A percentile compares a stretch with the other conserved stretches of the same genome.
Evolutionary conservation across 495 filamentous ascomycete species (phyloP).

Genomic region (Penicillium egyptiacum): DNA sequence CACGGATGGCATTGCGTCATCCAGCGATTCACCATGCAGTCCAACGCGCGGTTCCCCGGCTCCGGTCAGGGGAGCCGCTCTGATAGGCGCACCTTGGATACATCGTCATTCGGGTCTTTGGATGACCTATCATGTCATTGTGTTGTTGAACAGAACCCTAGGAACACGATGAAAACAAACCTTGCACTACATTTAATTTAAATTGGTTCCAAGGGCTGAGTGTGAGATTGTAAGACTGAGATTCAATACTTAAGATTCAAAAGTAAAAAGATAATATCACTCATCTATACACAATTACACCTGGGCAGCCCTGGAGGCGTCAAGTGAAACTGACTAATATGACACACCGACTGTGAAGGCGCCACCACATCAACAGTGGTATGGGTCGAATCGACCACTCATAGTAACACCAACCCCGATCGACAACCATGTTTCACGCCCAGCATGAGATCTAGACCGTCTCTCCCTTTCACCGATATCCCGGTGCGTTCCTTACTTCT

Average conservation of each 20-base stretch:
- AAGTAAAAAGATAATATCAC: neutral
- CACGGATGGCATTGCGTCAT: neutral
- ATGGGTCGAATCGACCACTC: conserved; percentile 5
- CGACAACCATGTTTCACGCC: conserved; percentile 10
- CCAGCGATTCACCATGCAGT: neutral
- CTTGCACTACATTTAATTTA: neutral
- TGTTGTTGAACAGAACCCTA: neutral
- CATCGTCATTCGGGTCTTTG: neutral
- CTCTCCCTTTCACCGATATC: neutral
- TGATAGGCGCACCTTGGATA: conserved; percentile 3
- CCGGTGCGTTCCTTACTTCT: conserved; percentile 8
- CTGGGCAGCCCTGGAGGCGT: too few species aligned
- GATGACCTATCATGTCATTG: conserved; percentile 4
- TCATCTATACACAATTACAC: neutral
- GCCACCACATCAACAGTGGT: neutral
- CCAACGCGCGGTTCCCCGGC: conserved; percentile 2
- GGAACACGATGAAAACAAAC: conserved; percentile 8
- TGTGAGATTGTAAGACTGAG: neutral
- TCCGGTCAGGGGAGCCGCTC: neutral
- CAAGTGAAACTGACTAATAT: neutral
- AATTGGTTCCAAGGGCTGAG: neutral
- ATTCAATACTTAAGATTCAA: neutral
- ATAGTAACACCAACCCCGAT: neutral
- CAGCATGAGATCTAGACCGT: conserved; percentile 1
- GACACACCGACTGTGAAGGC: conserved; percentile 1